A percentile compares a stretch with the other conserved stretches of the same genome.
Evolutionary conservation across 1,284 basidiomycete genomes (phyloP).

Genomic region (Mrakiaceae sp.): DNA sequence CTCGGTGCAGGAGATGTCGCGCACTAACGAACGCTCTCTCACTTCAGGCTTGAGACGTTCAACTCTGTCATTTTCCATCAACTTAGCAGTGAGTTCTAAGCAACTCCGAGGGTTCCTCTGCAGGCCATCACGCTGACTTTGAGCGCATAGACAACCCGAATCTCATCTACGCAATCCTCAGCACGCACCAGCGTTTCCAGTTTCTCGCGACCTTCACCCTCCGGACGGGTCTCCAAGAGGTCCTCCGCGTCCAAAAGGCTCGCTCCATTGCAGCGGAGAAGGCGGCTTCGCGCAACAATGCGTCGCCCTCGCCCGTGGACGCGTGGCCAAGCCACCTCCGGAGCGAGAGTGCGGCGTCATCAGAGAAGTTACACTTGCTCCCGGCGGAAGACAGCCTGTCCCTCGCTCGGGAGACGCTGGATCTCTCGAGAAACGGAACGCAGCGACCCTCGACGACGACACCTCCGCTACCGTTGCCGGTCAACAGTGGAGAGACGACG

Average conservation of each 20-base stretch:
- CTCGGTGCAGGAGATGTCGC: not conserved
- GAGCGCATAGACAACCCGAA: slow-evolving; percentile 59
- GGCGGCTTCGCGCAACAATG: too few relatives aligned
- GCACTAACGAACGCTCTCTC: not conserved
- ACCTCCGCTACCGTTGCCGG: not conserved
- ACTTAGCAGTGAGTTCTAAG: slow-evolving; percentile 23
- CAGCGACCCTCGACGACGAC: too few relatives aligned
- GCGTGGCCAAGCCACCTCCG: too few relatives aligned
- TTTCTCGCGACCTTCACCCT: slow-evolving; percentile 81
- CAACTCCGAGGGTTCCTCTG: not conserved
- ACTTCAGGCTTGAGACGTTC: slow-evolving; percentile 61
- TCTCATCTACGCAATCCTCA: slow-evolving; percentile 72
- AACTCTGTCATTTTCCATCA: slow-evolving; percentile 67
- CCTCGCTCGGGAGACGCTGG: not conserved
- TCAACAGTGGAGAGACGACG: not conserved
- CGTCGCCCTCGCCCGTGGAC: too few relatives aligned
- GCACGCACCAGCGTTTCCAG: slow-evolving; percentile 70
- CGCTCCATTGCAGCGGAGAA: slow-evolving; percentile 49
- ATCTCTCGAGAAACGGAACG: not conserved
- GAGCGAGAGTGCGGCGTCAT: too few relatives aligned
- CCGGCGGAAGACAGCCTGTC: too few relatives aligned
- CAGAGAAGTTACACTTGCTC: too few relatives aligned
- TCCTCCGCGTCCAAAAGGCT: slow-evolving; percentile 56
- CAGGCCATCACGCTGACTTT: not conserved
- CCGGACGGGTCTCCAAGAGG: slow-evolving; percentile 66